Conservation (phyloP, 2,329 filamentous ascomycete species). For the Hypoxylon sp. region DNA sequence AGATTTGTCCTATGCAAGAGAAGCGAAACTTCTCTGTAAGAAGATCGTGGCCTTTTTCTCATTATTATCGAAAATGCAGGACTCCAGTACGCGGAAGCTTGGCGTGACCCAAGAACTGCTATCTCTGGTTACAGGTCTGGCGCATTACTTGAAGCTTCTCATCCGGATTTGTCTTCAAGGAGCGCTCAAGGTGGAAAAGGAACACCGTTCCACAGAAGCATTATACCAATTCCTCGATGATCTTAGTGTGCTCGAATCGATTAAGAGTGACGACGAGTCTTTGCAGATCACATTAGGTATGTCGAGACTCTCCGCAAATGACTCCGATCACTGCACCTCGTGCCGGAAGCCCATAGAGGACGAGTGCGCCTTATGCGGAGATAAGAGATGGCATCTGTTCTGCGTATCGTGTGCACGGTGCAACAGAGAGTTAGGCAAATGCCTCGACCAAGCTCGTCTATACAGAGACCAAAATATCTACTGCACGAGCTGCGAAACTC, state of each 20-base stretch:
- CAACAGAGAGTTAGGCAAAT: slow-evolving; percentile 75
- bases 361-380: slow-evolving; percentile 83
- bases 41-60: slow-evolving; percentile 99
- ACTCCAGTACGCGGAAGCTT: slow-evolving; percentile 88
- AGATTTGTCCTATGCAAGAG: slow-evolving; percentile 91
- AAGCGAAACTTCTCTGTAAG: slow-evolving; percentile 99
- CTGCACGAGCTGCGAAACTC: slow-evolving; percentile 77
- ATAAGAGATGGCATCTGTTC: slow-evolving; percentile 85
- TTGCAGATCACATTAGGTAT: slow-evolving; percentile 76
- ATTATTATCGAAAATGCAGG: slow-evolving; percentile 92
- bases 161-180: slow-evolving; percentile 98
- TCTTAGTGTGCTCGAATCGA: slow-evolving; percentile 83
- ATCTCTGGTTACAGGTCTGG: slow-evolving; percentile 95
- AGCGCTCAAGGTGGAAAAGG: slow-evolving; percentile 89
- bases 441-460: slow-evolving; percentile 78
- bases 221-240: slow-evolving; percentile 87
- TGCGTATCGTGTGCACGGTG: slow-evolving; percentile 84
- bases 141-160: slow-evolving; percentile 96
- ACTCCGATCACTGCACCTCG: slow-evolving; percentile 85
- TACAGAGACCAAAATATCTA: slow-evolving; percentile 78
- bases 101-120: slow-evolving; percentile 98
- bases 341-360: slow-evolving; percentile 95
- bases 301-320: slow-evolving; percentile 77
- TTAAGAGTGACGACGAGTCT: slow-evolving; percentile 79
- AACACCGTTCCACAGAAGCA: slow-evolving; percentile 80